Base-by-base conservation (phyloP, 2,329 filamentous ascomycete genomes). In the Trichoderma brevicompactum region DNA sequence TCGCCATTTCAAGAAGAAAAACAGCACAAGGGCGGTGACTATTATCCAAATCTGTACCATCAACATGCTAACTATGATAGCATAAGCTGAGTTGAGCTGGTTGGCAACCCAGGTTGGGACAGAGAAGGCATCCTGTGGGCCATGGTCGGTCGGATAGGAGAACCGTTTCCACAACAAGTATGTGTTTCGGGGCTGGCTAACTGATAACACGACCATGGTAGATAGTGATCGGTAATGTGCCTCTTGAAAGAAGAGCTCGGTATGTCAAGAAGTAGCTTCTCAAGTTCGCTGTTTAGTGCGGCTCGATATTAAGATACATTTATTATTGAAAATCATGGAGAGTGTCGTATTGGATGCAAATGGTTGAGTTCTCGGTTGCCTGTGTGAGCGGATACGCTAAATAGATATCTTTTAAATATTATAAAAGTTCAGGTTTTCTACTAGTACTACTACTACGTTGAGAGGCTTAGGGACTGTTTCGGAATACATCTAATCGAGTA, bases 71-170 rank as follows among this genome's bases (percentile, higher is more conserved):
- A 61, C 7, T 19, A 61, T 49, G 3, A 32, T 28, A 7, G 58
- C 23, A 34, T 61, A 61, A 19, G 58, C 43, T 2, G 44, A 41
- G 58, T 43, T 61, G 28, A 52, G 17, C 13, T 49, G 46, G 4
- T 50, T 52, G 19, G 58, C 58, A 34, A 50, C 58, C 58, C 34
- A 17, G 19, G 17, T 40, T 61, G 46, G 46, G 17, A 52, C 58
- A 8, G 46, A 46, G 8, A 41, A 50, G 34, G 58, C 58, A 28
- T 32, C 36, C 32, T 19, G 41, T 13, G 58, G 17, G 7, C 59
- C 48, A 44, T 53, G 9, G 8, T 62, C 38, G 36, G 46, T 36
- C 28, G 59, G 59, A 7, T 34, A 62, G 15, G 23, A 32, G 48
- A 53, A 62, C 19, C 15, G 23, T 44, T 28, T 61, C 58, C 46